A percentile compares a stretch with the other conserved stretches of the same genome.
phyloP scores from a whole-genome alignment of 2,329 filamentous ascomycete species.

The Nothomitra cinnamomea region DNA sequence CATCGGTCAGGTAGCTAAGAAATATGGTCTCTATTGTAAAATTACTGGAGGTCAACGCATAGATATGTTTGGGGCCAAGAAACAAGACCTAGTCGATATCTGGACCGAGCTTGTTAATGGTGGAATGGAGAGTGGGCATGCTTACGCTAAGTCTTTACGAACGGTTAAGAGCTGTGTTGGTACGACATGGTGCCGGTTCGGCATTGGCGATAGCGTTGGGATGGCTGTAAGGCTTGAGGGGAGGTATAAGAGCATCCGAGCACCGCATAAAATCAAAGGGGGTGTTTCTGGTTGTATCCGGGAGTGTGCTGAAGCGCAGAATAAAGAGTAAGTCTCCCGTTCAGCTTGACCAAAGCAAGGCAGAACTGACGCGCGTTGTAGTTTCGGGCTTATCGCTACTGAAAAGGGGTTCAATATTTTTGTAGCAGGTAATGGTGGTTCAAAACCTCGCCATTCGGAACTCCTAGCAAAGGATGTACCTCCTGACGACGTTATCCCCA shows the following conservation, averaged over 20 bases:
- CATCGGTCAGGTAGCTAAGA: conserved; percentile 69
- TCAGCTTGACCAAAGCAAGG: conserved; percentile 2
- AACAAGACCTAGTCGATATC: conserved; percentile 68
- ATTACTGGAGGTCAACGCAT: conserved; percentile 86
- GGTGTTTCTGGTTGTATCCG: conserved; percentile 83
- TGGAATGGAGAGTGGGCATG: conserved; percentile 81
- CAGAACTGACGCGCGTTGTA: conserved; percentile 16
- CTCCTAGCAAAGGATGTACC: conserved; percentile 75
- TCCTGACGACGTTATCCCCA: conserved; percentile 62
- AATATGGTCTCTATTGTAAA: conserved; percentile 75
- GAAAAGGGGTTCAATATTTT: conserved; percentile 92
- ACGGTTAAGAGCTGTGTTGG: conserved; percentile 89
- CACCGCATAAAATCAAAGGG: conserved; percentile 80
- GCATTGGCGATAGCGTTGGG: conserved; percentile 77
- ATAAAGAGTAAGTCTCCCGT: conserved; percentile 51
- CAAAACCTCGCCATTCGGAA: conserved; percentile 66
- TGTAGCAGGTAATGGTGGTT: conserved; percentile 76
- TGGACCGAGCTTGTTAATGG: conserved; percentile 68
- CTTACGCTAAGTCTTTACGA: conserved; percentile 74
- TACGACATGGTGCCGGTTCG: conserved; percentile 79
- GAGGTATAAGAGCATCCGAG: conserved; percentile 80
- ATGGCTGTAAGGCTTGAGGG: conserved; percentile 80
- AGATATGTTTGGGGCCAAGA: conserved; percentile 81
- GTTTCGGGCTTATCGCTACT: conserved; percentile 78
- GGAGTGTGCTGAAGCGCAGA: conserved; percentile 83